Base-by-base conservation (phyloP, 2,329 filamentous ascomycete genomes). In the Aureobasidium uvarum region DNA sequence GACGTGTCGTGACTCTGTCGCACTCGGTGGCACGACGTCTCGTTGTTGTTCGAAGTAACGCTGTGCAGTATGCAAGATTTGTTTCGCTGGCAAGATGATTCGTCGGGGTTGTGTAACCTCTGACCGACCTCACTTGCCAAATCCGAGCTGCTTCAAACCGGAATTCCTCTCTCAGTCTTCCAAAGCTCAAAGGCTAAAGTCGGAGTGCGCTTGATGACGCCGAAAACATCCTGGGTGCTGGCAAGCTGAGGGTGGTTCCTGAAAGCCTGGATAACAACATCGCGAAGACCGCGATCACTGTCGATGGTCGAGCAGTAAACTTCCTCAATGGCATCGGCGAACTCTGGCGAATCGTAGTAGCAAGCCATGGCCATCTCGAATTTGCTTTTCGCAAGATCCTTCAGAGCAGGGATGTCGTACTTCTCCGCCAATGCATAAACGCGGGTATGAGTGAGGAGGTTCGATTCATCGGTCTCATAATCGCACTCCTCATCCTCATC, bases 371-470 rank as follows among this genome's bases (percentile, higher is more conserved):
- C 77, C 66, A 77, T 73, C 46, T 79, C 76, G 69, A 82, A 82
- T 69, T 82, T 83, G 55, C 71, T 74, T 65, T 74, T 74, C 43
- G 81, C 77, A 33, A 83, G 74, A 10, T 74, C 70, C 71, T 83
- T 83, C 46, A 83, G 72, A 38, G 78, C 77, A 31, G 76, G 72
- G 59, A 83, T 80, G 67, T 79, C 80, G 70, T 82, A 83, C 74
- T 82, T 82, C 71, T 82, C 81, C 11, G 79, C 81, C 28, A 82
- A 76, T 39, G 80, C 79, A 70, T 83, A 83, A 45, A 83, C 78
- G 62, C 78, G 77, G 16, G 79, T 77, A 69, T 83, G 81, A 18
- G 77, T 75, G 55, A 82, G 68, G 6, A 82, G 74, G 69, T 81
- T 75, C 6, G 79, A 75, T 48, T 74, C 72, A 67, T 78, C 75